These are phyloP conservation scores for Monosporascus sp. DNA, from an alignment of 2,329 filamentous ascomycete species.

Conservation along the genomic window DNA sequence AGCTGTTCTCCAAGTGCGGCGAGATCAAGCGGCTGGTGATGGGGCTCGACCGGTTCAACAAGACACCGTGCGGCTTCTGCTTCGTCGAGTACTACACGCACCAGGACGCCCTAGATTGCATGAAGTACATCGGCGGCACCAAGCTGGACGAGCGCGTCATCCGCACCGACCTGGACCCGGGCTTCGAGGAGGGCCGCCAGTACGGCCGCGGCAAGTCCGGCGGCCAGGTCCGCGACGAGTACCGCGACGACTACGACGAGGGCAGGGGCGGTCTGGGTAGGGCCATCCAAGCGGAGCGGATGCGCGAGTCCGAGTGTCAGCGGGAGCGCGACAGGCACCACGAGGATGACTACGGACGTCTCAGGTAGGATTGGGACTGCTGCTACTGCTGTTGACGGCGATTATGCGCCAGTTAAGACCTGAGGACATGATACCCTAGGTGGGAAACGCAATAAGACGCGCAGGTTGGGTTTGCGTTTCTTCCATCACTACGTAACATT, in stretches of 20 bases:
- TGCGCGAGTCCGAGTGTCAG: constrained; percentile 38
- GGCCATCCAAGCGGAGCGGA: constrained; percentile 54
- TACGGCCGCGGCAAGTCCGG: constrained; percentile 95
- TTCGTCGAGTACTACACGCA: constrained; percentile 99
- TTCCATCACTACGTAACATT: not conserved
- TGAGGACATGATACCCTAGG: not conserved
- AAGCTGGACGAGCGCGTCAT: constrained; percentile 98
- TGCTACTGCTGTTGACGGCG: too few species aligned
- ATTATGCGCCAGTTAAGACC: too few species aligned
- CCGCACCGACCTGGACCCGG: constrained; percentile 89
- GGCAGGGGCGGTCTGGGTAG: constrained; percentile 86
- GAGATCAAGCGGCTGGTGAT: constrained; percentile 98
- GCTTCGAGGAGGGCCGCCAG: constrained; percentile 92
- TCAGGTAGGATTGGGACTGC: constrained; percentile 35
- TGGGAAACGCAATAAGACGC: not conserved
- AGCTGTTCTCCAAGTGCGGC: constrained; percentile 91
- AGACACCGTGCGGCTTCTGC: constrained; percentile 98
- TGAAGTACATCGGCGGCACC: constrained; percentile 97
- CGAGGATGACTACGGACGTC: constrained; percentile 55
- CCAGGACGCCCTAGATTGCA: constrained; percentile 92
- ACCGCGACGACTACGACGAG: constrained; percentile 93
- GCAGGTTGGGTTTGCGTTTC: not conserved
- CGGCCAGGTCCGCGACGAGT: constrained; percentile 95
- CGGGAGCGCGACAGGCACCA: constrained; percentile 33
- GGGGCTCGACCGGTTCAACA: constrained; percentile 94